Percentiles rank a stretch among this genome's conserved stretches.
Conservation (phyloP, 1,284 basidiomycete genomes). For the Xanthoconium separans region DNA sequence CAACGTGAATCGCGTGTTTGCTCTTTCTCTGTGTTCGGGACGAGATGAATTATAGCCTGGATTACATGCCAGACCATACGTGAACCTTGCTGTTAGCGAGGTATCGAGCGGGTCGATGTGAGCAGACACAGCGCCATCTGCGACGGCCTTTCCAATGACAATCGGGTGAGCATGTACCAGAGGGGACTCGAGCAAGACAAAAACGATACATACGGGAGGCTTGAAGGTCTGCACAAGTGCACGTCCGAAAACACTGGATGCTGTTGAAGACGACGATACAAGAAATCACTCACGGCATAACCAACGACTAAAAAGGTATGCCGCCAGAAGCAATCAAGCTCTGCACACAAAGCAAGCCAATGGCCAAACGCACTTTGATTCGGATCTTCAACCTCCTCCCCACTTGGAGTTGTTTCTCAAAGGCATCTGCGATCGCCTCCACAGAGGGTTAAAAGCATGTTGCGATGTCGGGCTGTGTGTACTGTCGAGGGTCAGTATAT, state of each 20-base stretch:
- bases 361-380: slow-evolving; percentile 28
- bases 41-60: slow-evolving; percentile 26
- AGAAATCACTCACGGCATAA: slow-evolving; percentile 49
- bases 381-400: slow-evolving; percentile 20
- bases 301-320: slow-evolving; percentile 39
- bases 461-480: slow-evolving; percentile 36
- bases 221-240: slow-evolving; percentile 36
- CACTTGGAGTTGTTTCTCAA: slow-evolving; percentile 34
- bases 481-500: slow-evolving; percentile 6
- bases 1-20: background rate
- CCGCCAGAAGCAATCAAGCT: background rate
- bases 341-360: background rate
- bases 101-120: background rate
- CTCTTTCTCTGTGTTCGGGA: slow-evolving; percentile 35
- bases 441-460: slow-evolving; percentile 48
- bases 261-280: slow-evolving; percentile 39
- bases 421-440: slow-evolving; percentile 38
- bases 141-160: slow-evolving; percentile 50
- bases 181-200: background rate
- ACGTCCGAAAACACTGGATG: slow-evolving; percentile 30
- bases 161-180: background rate
- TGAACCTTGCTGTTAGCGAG: slow-evolving; percentile 29
- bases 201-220: slow-evolving; percentile 32
- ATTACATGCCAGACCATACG: slow-evolving; percentile 38
- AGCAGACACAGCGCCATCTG: slow-evolving; percentile 6